A percentile compares a stretch with the other conserved stretches of the same genome.
phyloP scores from a whole-genome alignment of 441 rosid species.

The Melastoma candidum region DNA sequence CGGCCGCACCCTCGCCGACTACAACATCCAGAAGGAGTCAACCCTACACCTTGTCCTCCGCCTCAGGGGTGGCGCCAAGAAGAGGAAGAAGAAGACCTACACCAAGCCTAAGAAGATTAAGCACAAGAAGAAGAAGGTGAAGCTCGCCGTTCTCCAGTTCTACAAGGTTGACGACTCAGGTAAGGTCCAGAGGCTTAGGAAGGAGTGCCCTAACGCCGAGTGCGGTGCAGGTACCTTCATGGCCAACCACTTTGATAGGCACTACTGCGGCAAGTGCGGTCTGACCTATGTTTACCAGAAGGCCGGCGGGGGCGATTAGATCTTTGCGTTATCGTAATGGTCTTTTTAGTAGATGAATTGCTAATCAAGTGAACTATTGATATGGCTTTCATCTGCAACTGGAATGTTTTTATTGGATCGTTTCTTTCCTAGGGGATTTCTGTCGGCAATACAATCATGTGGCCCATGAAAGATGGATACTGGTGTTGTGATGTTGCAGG shows the following conservation, averaged over 20 bases:
- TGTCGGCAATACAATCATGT: too few species aligned
- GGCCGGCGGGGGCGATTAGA: conserved; percentile 40
- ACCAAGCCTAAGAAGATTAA: conserved; percentile 46
- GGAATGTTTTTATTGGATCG: too few species aligned
- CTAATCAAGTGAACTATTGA: too few species aligned
- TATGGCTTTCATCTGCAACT: too few species aligned
- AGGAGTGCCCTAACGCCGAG: conserved; percentile 51
- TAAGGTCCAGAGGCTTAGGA: conserved; percentile 53
- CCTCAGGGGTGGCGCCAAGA: conserved; percentile 42
- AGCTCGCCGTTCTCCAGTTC: conserved; percentile 50
- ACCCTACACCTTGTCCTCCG: conserved; percentile 58
- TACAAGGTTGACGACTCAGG: conserved; percentile 53
- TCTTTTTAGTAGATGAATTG: too few species aligned
- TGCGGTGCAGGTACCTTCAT: conserved; percentile 63
- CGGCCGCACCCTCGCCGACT: conserved; percentile 57
- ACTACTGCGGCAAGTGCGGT: conserved; percentile 60
- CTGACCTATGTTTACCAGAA: conserved; percentile 48
- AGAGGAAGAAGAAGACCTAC: conserved; percentile 17
- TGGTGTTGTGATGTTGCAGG: too few species aligned
- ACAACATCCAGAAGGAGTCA: conserved; percentile 62
- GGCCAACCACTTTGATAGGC: conserved; percentile 61
- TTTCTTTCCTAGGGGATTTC: too few species aligned
- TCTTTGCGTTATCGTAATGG: too few species aligned
- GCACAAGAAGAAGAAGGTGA: conserved; percentile 53
- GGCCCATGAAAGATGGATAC: too few species aligned